Percentiles rank a stretch among this genome's conserved stretches.
These are phyloP conservation scores for Blastobotrys parvus DNA, from an alignment of 805 yeast species.

Conservation along the genomic window DNA sequence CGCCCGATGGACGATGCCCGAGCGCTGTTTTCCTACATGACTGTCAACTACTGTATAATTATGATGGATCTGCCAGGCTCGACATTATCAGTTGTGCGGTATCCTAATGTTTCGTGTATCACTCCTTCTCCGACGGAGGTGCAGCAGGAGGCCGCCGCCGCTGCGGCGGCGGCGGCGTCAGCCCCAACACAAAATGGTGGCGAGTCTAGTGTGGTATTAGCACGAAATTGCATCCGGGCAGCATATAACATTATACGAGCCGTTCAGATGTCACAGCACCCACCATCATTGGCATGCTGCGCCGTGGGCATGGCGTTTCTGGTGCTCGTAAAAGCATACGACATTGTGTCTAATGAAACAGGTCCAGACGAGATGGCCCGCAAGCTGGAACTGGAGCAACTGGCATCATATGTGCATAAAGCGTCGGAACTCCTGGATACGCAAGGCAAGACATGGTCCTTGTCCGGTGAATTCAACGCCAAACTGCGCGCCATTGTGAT, in stretches of 20 bases:
- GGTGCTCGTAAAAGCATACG: background rate
- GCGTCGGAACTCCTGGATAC: background rate
- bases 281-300: background rate
- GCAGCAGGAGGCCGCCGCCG: background rate
- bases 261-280: background rate
- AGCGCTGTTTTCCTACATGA: background rate
- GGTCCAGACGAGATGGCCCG: background rate
- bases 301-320: background rate
- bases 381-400: background rate
- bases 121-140: background rate
- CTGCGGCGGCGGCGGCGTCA: too few relatives aligned
- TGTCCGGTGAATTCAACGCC: background rate
- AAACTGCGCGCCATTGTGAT: background rate
- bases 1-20: background rate
- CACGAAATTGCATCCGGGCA: background rate
- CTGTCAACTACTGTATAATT: background rate
- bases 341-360: background rate
- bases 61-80: background rate
- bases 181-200: too few relatives aligned
- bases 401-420: background rate
- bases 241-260: background rate
- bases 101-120: background rate
- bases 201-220: background rate
- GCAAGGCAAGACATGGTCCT: background rate
- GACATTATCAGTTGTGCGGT: background rate